A percentile compares a stretch with the other conserved stretches of the same genome.
These are phyloP conservation scores for Inonotus obliquus DNA, from an alignment of 1,284 basidiomycete genomes.

Conservation along the genomic window DNA sequence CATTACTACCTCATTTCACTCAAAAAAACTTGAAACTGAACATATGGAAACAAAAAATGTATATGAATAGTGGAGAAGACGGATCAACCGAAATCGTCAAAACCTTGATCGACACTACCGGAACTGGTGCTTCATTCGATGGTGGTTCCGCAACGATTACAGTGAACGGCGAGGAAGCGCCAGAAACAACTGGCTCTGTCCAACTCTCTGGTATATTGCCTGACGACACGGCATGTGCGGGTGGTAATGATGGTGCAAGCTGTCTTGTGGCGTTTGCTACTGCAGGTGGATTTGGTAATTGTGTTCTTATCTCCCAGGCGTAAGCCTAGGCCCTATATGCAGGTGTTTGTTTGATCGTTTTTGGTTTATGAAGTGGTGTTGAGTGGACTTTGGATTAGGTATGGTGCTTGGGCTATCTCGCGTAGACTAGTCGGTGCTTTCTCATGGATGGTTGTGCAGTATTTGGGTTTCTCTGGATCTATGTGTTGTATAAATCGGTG, in stretches of 20 bases:
- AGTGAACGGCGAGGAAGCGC: constrained; percentile 36
- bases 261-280: constrained; percentile 47
- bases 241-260: constrained; percentile 37
- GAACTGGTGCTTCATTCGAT: constrained; percentile 35
- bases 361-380: background rate
- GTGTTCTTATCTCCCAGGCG: constrained; percentile 35
- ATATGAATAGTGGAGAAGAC: constrained; percentile 40
- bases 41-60: background rate
- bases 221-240: constrained; percentile 42
- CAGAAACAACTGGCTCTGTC: constrained; percentile 32
- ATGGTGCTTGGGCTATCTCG: too few relatives aligned
- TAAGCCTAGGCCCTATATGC: background rate
- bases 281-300: constrained; percentile 46
- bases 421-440: too few relatives aligned
- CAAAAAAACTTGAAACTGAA: background rate
- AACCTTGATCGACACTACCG: constrained; percentile 35
- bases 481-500: too few relatives aligned
- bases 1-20: background rate
- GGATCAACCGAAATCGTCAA: constrained; percentile 43
- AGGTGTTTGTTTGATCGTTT: background rate
- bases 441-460: too few relatives aligned
- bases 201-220: constrained; percentile 40
- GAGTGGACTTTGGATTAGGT: too few relatives aligned
- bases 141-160: constrained; percentile 28
- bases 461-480: too few relatives aligned